Evolutionary conservation across 257 asterid species (phyloP).

Genomic region (Solanum sitiens): DNA sequence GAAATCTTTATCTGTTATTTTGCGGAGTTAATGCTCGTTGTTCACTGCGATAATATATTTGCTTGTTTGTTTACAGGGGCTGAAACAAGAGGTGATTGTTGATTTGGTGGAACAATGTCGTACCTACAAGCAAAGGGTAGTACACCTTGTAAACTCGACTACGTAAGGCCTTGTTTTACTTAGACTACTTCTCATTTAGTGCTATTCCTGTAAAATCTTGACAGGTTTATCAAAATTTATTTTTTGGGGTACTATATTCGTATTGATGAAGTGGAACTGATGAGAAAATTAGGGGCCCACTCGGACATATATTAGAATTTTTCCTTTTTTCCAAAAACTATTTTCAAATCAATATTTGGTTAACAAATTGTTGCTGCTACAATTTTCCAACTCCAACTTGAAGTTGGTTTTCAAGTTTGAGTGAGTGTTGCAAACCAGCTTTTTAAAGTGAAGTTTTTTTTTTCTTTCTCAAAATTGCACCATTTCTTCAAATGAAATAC

Average conservation of each 20-base stretch:
- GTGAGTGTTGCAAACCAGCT: not conserved
- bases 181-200: not conserved
- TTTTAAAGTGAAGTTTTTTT: not conserved
- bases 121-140: conserved; percentile 89
- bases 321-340: not conserved
- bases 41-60: not conserved
- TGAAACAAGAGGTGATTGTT: conserved; percentile 93
- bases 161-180: conserved; percentile 57
- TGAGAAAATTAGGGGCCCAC: not conserved
- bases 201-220: not conserved
- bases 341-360: not conserved
- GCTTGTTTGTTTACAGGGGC: conserved; percentile 43
- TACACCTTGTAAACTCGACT: conserved; percentile 95
- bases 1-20: not conserved
- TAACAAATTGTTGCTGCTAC: not conserved
- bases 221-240: not conserved
- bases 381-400: not conserved
- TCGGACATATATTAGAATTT: not conserved
- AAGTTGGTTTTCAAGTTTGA: not conserved
- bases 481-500: not conserved
- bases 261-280: not conserved
- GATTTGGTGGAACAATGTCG: conserved; percentile 98
- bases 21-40: not conserved
- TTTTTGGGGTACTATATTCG: not conserved
- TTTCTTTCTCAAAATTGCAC: not conserved